Base-by-base conservation (phyloP, 1,284 basidiomycete genomes). In the Tilletia walkeri region DNA sequence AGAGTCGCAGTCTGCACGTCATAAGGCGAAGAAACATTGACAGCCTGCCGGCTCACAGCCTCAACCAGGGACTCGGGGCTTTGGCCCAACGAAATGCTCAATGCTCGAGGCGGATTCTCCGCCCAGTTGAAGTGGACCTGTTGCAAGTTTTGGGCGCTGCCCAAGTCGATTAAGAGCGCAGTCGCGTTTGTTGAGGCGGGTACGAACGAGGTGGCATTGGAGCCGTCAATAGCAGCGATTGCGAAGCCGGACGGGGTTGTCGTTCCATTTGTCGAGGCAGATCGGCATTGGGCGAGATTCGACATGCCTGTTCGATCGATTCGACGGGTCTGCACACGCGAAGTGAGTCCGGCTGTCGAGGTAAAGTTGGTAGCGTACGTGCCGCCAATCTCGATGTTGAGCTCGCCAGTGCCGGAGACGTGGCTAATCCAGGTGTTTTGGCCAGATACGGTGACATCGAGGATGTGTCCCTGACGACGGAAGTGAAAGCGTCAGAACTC, bases 171-270 rank as follows among this genome's bases (percentile, higher is more conserved):
- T 12, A 54, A 18, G 4, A 68, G 38, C 41, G 65, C 18, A 14
- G 65, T 24, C 7, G 65, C 14, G n/a, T 34, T 24, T 1, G 65
- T 49, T n/a, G 65, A 48, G 34, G 41, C 50, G 12, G 71, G 69
- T 48, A 53, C 53, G 36, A 48, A 72, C 20, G 59, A 49, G 14
- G 71, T 72, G 38, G 71, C 71, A 71, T 80, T 81, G 3, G 76
- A 73, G n/a, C 80, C 80, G 47, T 81, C 80, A n/a, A 76, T 70
- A 6, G 78, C 77, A 2, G 74, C 71, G 20, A 78, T 63, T 1
- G 70, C 73, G 67, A 72, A 79, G 24, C 78, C 75, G 12, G 78
- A 76, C 0, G 76, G 76, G 0, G 76, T 72, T 61, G 72, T 72
- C 12, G 54, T 50, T n/a, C 61, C 30, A 10, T 71, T 36, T 2